A percentile compares a stretch with the other conserved stretches of the same genome.
Conservation (phyloP, 2,329 filamentous ascomycete genomes). For the Microcyclospora tardicrescens region DNA sequence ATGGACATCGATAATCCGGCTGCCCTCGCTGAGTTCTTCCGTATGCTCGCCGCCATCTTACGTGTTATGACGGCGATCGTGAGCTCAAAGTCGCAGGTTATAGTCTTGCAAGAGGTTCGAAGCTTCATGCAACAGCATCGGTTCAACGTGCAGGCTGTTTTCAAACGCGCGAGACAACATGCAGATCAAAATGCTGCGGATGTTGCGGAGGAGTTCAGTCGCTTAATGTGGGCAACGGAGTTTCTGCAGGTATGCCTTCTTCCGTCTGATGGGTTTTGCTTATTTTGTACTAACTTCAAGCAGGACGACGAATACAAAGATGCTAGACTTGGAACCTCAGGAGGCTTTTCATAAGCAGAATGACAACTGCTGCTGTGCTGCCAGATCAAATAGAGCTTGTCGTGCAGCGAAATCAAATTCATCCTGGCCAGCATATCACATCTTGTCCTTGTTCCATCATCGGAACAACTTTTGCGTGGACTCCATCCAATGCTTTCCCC, state of each 20-base stretch:
- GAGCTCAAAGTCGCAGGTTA: constrained; percentile 66
- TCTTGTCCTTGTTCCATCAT: too few relatives aligned
- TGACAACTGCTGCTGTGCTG: too few relatives aligned
- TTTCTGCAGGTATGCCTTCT: constrained; percentile 60
- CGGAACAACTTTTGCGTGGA: too few relatives aligned
- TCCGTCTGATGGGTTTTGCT: too few relatives aligned
- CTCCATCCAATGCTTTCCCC: too few relatives aligned
- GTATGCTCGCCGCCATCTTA: constrained; percentile 65
- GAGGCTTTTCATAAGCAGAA: too few relatives aligned
- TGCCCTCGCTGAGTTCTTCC: constrained; percentile 70
- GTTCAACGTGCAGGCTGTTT: constrained; percentile 70
- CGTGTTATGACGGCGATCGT: constrained; percentile 73
- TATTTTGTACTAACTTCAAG: too few relatives aligned
- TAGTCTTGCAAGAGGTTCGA: constrained; percentile 58
- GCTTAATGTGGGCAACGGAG: constrained; percentile 67
- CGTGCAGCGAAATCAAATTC: too few relatives aligned
- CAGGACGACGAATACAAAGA: too few relatives aligned
- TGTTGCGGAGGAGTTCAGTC: constrained; percentile 74
- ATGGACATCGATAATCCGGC: constrained; percentile 56
- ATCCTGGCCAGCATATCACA: too few relatives aligned
- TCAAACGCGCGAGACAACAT: constrained; percentile 69
- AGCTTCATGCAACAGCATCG: constrained; percentile 73
- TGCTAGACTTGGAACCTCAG: too few relatives aligned
- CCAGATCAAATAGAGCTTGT: too few relatives aligned
- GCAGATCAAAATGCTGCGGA: constrained; percentile 44